phyloP scores from a whole-genome alignment of 2,329 filamentous ascomycete genomes.

The Talaromyces sp. region DNA sequence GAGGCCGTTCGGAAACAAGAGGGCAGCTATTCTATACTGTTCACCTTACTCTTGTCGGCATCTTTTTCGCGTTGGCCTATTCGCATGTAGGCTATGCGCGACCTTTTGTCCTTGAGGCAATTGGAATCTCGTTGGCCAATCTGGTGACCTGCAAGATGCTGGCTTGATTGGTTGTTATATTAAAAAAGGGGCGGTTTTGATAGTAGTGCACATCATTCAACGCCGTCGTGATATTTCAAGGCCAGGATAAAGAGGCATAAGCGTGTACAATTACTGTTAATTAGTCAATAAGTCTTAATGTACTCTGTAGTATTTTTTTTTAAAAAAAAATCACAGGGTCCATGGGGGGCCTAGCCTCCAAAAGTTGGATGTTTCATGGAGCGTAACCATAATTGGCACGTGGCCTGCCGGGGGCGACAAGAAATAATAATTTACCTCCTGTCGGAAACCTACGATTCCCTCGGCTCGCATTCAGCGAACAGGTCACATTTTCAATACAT shows the following conservation, averaged over 20 bases:
- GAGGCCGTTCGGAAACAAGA: slow-evolving; percentile 24
- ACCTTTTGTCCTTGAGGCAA: slow-evolving; percentile 48
- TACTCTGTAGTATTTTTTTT: neutral
- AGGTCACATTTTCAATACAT: neutral
- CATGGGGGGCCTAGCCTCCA: neutral
- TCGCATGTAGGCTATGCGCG: slow-evolving; percentile 53
- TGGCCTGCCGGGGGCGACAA: neutral
- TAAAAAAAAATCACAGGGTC: neutral
- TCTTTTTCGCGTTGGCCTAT: slow-evolving; percentile 47
- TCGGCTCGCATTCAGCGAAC: neutral
- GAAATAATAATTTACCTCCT: neutral
- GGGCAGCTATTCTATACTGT: slow-evolving; percentile 49
- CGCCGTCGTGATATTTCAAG: neutral
- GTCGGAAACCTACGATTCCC: neutral
- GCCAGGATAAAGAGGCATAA: neutral
- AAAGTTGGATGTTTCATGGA: neutral
- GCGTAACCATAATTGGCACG: neutral
- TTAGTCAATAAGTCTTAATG: neutral
- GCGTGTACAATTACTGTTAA: neutral
- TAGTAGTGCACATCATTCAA: neutral
- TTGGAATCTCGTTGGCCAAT: slow-evolving; percentile 44
- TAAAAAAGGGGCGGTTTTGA: neutral
- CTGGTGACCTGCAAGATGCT: slow-evolving; percentile 22
- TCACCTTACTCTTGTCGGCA: slow-evolving; percentile 49
- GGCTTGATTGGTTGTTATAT: neutral